These are phyloP conservation scores for Oryza punctata DNA, from an alignment of 176 grass and related monocot species.

Conservation along the genomic window DNA sequence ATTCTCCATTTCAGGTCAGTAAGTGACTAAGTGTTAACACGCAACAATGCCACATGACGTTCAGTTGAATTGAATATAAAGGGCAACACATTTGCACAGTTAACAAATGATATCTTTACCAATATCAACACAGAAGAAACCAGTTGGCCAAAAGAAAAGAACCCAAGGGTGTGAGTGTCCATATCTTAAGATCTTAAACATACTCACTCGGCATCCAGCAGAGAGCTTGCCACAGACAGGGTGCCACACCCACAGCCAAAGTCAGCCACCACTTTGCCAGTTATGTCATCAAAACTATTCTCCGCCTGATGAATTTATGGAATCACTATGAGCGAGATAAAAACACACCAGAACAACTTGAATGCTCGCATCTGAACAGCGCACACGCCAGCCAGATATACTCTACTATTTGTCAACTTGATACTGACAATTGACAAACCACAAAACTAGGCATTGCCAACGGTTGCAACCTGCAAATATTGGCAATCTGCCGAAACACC, in stretches of 20 bases:
- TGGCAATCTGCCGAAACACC: not conserved
- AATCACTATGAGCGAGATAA: conserved; percentile 12
- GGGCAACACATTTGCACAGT: not conserved
- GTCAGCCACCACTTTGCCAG: conserved; percentile 90
- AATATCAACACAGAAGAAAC: not conserved
- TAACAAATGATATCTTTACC: not conserved
- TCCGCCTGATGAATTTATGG: conserved; percentile 59
- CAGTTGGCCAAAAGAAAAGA: not conserved
- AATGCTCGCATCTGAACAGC: conserved; percentile 6
- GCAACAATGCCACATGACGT: not conserved
- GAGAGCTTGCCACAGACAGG: conserved; percentile 68
- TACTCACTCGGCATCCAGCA: conserved; percentile 89
- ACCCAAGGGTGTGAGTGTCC: not conserved
- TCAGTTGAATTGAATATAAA: not conserved
- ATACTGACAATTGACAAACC: not conserved
- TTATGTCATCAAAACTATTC: conserved; percentile 75
- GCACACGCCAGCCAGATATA: not conserved
- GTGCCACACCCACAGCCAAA: conserved; percentile 96
- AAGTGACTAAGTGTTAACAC: not conserved
- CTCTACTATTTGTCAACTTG: not conserved
- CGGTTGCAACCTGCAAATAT: not conserved
- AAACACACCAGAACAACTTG: not conserved
- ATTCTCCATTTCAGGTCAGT: not conserved
- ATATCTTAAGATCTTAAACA: not conserved
- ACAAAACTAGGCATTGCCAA: not conserved